A percentile compares a stretch with the other conserved stretches of the same genome.
phyloP scores from a whole-genome alignment of 768 basidiomycete species.

The Auriscalpium microsporum region DNA sequence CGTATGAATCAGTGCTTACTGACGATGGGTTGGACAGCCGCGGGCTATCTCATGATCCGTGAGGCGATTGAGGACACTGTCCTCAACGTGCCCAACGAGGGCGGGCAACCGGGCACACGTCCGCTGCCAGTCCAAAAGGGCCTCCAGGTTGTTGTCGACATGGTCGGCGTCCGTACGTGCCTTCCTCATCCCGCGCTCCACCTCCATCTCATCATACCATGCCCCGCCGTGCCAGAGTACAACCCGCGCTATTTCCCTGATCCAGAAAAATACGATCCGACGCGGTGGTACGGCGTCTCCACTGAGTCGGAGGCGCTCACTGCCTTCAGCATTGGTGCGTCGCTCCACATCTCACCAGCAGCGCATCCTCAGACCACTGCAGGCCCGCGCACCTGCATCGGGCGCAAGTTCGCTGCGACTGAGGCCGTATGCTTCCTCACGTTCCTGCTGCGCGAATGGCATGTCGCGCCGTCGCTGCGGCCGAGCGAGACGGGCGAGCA shows the following conservation, averaged over 20 bases:
- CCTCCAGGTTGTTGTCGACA: constrained; percentile 21
- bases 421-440: constrained; percentile 48
- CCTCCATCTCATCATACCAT: background rate
- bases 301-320: constrained; percentile 7
- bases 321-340: constrained; percentile 15
- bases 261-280: constrained; percentile 28
- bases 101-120: constrained; percentile 7
- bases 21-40: constrained; percentile 19
- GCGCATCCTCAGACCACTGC: background rate
- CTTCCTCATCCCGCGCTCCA: background rate
- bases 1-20: too few relatives aligned
- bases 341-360: background rate
- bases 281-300: constrained; percentile 28
- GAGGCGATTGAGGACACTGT: constrained; percentile 22
- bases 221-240: constrained; percentile 28
- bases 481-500: constrained; percentile 26
- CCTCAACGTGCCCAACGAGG: constrained; percentile 14
- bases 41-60: constrained; percentile 23
- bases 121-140: constrained; percentile 20
- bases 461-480: constrained; percentile 36
- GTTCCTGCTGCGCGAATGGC: constrained; percentile 43
- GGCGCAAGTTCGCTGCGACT: constrained; percentile 44
- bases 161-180: constrained; percentile 22
- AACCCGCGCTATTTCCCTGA: constrained; percentile 28
- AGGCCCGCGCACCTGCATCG: constrained; percentile 46